Percentiles rank a stretch among this genome's conserved stretches.
Evolutionary conservation across 768 basidiomycete genomes (phyloP).

Genomic region (Hemileccinum impolitum): DNA sequence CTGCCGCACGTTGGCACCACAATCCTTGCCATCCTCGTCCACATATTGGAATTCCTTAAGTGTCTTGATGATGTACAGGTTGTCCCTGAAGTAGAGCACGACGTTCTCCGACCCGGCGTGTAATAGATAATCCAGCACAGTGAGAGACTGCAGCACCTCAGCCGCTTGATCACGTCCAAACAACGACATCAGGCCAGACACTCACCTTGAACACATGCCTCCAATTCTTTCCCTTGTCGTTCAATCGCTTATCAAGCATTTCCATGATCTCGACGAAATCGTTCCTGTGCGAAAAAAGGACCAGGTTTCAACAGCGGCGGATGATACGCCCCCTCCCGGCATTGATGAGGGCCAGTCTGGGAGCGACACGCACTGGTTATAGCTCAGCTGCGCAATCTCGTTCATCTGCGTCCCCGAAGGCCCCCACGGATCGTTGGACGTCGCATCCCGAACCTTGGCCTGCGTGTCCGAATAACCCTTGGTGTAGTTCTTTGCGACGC

Average conservation of each 20-base stretch:
- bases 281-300: slow-evolving; percentile 43
- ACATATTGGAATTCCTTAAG: slow-evolving; percentile 97
- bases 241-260: slow-evolving; percentile 97
- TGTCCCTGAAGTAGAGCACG: slow-evolving; percentile 97
- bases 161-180: background rate
- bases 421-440: slow-evolving; percentile 97
- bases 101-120: slow-evolving; percentile 98
- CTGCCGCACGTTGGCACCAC: slow-evolving; percentile 96
- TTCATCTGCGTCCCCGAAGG: slow-evolving; percentile 99
- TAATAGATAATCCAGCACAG: slow-evolving; percentile 91
- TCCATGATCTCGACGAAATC: slow-evolving; percentile 99
- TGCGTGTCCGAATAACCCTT: slow-evolving; percentile 95
- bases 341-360: background rate
- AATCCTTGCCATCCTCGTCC: slow-evolving; percentile 95
- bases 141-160: slow-evolving; percentile 60
- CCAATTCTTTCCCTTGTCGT: slow-evolving; percentile 99
- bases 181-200: background rate
- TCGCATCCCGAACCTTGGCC: slow-evolving; percentile 93
- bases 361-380: slow-evolving; percentile 74
- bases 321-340: background rate
- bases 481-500: slow-evolving; percentile 93
- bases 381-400: slow-evolving; percentile 94
- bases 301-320: background rate
- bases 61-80: slow-evolving; percentile 97
- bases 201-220: slow-evolving; percentile 96